phyloP scores from a whole-genome alignment of 2,329 filamentous ascomycete species.

The Trichoderma sp. region DNA sequence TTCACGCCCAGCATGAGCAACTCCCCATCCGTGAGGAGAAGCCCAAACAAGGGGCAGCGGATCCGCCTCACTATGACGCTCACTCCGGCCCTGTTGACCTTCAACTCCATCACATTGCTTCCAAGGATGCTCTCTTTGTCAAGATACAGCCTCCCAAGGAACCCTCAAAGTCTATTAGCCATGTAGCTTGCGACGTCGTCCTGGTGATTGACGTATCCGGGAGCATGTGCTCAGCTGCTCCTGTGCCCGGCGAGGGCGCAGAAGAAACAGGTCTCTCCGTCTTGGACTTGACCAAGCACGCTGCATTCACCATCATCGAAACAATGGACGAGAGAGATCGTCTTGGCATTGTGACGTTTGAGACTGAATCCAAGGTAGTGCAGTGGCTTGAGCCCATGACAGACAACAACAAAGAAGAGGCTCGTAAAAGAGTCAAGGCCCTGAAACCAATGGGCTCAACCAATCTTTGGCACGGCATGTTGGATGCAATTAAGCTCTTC shows the following conservation, averaged over 20 bases:
- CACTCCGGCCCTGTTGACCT: constrained; percentile 22
- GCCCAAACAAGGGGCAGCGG: neutral
- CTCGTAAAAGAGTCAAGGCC: constrained; percentile 44
- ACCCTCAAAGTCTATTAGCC: constrained; percentile 35
- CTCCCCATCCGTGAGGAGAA: constrained; percentile 5
- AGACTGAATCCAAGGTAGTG: constrained; percentile 42
- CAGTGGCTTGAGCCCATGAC: constrained; percentile 53
- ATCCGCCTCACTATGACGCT: neutral
- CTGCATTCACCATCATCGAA: constrained; percentile 58
- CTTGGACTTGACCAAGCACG: constrained; percentile 62
- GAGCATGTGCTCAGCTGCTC: constrained; percentile 54
- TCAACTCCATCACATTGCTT: constrained; percentile 44
- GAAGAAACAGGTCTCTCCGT: constrained; percentile 55
- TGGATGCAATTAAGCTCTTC: constrained; percentile 53
- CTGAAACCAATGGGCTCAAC: constrained; percentile 46
- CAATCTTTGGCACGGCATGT: constrained; percentile 61
- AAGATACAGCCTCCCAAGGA: constrained; percentile 47
- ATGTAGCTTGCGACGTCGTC: constrained; percentile 60
- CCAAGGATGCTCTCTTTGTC: constrained; percentile 45
- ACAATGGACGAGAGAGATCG: constrained; percentile 56
- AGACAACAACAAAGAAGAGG: constrained; percentile 44
- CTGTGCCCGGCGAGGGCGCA: constrained; percentile 45
- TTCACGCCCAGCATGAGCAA: neutral
- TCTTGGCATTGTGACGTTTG: constrained; percentile 60
- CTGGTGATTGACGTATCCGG: constrained; percentile 62